Conservation (phyloP, 345 rosid species). For the Eucalyptus paniculata region DNA sequence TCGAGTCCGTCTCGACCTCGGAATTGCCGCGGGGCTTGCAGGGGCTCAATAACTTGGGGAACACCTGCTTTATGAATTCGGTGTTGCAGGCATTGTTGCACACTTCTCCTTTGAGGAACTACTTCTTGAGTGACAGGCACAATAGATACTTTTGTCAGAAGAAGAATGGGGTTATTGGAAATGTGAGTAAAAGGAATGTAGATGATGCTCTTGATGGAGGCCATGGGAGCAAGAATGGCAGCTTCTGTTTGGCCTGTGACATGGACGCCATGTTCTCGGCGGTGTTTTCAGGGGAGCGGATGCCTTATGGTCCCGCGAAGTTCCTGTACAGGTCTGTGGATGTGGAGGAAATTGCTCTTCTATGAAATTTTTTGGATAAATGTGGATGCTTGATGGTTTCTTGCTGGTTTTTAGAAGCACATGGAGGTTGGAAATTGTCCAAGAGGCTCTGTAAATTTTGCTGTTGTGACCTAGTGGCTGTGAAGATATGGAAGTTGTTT, state of each 20-base stretch:
- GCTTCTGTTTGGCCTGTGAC: slow-evolving; percentile 67
- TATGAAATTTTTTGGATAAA: neutral
- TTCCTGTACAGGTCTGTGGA: slow-evolving; percentile 60
- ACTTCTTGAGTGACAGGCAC: slow-evolving; percentile 67
- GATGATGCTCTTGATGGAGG: slow-evolving; percentile 53
- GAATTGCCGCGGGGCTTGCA: slow-evolving; percentile 68
- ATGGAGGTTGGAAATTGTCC: neutral
- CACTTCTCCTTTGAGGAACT: slow-evolving; percentile 69
- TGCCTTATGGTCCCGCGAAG: slow-evolving; percentile 78
- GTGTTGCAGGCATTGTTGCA: slow-evolving; percentile 86
- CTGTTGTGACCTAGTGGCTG: neutral
- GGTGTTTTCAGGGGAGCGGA: slow-evolving; percentile 50
- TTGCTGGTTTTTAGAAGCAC: neutral
- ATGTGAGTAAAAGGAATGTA: neutral
- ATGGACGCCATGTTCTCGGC: slow-evolving; percentile 55
- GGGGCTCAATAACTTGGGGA: slow-evolving; percentile 77
- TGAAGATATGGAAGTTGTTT: neutral
- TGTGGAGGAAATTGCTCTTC: neutral
- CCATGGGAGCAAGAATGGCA: slow-evolving; percentile 35
- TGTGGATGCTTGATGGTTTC: neutral
- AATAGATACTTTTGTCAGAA: slow-evolving; percentile 44
- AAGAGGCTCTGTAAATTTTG: neutral
- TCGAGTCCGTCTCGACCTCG: slow-evolving; percentile 24
- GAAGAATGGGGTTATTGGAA: slow-evolving; percentile 3
- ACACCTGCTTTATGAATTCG: slow-evolving; percentile 85